Evolutionary conservation across 106 monocot genomes (phyloP), one percentile per base, ranked within the genome.

Genomic region (Acorus gramineus): DNA sequence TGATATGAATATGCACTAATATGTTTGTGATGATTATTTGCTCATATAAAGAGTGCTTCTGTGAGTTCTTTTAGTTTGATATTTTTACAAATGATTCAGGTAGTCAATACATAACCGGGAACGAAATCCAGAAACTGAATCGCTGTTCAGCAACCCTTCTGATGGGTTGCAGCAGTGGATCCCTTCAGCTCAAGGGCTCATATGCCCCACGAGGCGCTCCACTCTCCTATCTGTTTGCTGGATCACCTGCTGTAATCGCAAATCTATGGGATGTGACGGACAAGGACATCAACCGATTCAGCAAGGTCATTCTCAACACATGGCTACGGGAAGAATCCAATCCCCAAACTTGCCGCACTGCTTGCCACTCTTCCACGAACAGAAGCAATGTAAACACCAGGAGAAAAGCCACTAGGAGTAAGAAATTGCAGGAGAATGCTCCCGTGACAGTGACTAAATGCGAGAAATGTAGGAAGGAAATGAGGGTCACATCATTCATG

Each of bases 91-190:
- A 28, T 14, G 14, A 57, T 57, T 1, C n/a, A 57, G 57, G 57
- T 8, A 57, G 2, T 11, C 57, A 57, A 14, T 57, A 57, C 14
- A 57, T 57, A 12, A 7, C 57, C 1, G n/a, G 14, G 5, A 0
- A 6, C 13, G 57, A 14, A 11, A 57, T 57, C 13, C 6, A 57
- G 57, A 57, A 57, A 11, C n/a, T 57, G 10, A 11, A 57, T 57
- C 5, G 4, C 13, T 11, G 57, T 57, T 7, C 57, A 11, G 57
- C 57, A 6, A 11, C 57, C 13, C 57, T 57, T 57, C 13, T 57
- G 13, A 57, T 57, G 57, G 57, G 57, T 57, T 57, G 57, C n/a
- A 57, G 57, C 13, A 57, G 57, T 57, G 57, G 57, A 11, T 57
- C 12, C 4, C 57, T 57, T 57, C 13, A 5, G 6, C 57, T 57